phyloP scores from a whole-genome alignment of 768 basidiomycete genomes.

The Trametes sanguinea region DNA sequence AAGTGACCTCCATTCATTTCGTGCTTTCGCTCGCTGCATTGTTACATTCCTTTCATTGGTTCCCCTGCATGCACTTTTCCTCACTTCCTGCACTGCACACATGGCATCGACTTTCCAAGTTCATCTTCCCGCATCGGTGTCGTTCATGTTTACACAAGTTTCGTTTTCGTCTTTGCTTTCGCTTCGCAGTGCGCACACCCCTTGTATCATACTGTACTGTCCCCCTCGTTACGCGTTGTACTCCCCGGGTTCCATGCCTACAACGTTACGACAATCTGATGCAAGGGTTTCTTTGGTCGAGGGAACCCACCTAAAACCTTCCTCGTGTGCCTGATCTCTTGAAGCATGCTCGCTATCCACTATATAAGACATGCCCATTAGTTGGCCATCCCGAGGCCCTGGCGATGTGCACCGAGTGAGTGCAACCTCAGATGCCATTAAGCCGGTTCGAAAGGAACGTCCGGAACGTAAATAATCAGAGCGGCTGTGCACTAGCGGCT shows the following conservation, averaged over 20 bases:
- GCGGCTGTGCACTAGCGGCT: neutral
- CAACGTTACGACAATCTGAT: slow-evolving; percentile 19
- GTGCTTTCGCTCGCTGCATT: slow-evolving; percentile 22
- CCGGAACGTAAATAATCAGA: neutral
- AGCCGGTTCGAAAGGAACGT: no score
- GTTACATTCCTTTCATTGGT: slow-evolving; percentile 13
- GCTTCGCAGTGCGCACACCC: slow-evolving; percentile 22
- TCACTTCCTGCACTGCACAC: slow-evolving; percentile 1
- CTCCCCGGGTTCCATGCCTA: slow-evolving; percentile 4
- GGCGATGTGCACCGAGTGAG: no score
- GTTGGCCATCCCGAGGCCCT: no score
- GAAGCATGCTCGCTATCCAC: neutral
- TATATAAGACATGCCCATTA: no score
- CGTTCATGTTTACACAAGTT: slow-evolving; percentile 2
- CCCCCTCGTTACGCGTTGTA: slow-evolving; percentile 8
- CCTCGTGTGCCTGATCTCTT: neutral
- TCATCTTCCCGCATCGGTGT: slow-evolving; percentile 6
- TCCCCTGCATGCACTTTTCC: slow-evolving; percentile 1
- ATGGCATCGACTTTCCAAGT: slow-evolving; percentile 18
- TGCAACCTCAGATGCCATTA: no score
- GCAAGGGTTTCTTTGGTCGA: slow-evolving; percentile 21
- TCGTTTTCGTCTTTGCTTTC: slow-evolving; percentile 24
- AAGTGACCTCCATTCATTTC: slow-evolving; percentile 23
- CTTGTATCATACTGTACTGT: slow-evolving; percentile 12
- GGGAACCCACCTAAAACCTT: slow-evolving; percentile 16